Base-by-base conservation (phyloP, 2,329 filamentous ascomycete species). In the Aspergillus fructus region DNA sequence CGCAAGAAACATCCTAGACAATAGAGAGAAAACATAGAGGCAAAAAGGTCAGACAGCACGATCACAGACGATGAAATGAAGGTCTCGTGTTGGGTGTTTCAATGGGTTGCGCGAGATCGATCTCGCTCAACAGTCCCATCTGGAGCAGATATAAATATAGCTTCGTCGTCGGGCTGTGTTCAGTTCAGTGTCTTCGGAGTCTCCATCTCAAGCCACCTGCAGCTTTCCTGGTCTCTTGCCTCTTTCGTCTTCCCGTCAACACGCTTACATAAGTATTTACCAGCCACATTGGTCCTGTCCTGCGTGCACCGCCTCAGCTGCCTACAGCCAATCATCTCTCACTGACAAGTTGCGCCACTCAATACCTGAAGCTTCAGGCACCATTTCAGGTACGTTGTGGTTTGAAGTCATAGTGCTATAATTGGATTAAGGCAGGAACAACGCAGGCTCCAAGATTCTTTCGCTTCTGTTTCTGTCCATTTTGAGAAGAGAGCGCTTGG, bases 381-480 rank as follows among this genome's bases (percentile, higher is more conserved):
- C n/a, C n/a, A 2, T 42, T n/a, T 43, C 40, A 53, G 41, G 50
- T 53, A 53, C 50, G 34, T 7, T 42, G 12, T 8, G 5, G 5
- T 8, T 42, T 19, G n/a, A 43, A 21, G 17, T 19, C 49, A 33
- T 21, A 24, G 39, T 30, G 9, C 23, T 51, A 43, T 40, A 41
- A 13, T 33, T 46, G 50, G 27, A 42, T 39, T 56, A 60, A 55
- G 52, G 53, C 57, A 63, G 61, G 62, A 66, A 67, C 66, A 54
- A 49, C 41, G 58, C 59, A 69, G 68, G 66, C 68, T 67, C 62
- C 68, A 61, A 49, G 49, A 49, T 63, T 54, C 47, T 46, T 37
- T 58, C 46, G 9, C 43, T 49, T 21, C 45, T 49, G n/a, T 50
- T 49, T 27, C 43, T 48, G 49, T 48, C 43, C 53, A 57, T 57